Evolutionary conservation across 139 green algal species (phyloP), one percentile per base, ranked within the genome.

Genomic region (Closterium sp.): DNA sequence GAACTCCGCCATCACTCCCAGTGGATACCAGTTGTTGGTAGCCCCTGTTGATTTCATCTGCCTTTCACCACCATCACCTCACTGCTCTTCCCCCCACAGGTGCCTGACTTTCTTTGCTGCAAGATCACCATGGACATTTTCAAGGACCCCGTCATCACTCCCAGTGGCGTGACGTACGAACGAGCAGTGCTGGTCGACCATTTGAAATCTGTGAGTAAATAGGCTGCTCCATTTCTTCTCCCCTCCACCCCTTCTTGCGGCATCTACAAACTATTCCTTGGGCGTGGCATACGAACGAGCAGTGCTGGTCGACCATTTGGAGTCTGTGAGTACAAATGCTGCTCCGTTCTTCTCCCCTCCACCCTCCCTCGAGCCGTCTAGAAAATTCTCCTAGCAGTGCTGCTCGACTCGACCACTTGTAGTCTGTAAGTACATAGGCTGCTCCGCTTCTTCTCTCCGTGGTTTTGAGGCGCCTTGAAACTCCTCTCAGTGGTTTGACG

Each of bases 91-190:
- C 27, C 27, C 27, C 73, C 27, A 28, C 89, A 94, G 92, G 9
- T 93, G 2, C 92, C 92, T 13, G 92, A 94, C 11, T 84, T 94
- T 19, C 86, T 94, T 0, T 94, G 92, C 92, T 94, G 92, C 92
- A 94, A 94, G n/a, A 92, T 94, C 19, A 94, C 92, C 13, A 95
- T 94, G 91, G 92, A 94, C 22, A 93, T 94, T 19, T 95, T 92
- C 28, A 32, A 87, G 17, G 92, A 94, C 29, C 93, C 93, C 13
- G 92, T 95, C 27, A 92, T 95, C 50, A 95, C 96, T n/a, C 97
- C 97, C 1, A 94, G 88, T 45, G 97, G 97, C 11, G 93, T 96
- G 50, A 95, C 93, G 19, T 98, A 98, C 90, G 97, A 98, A 91
- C 93, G 94, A 6, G 89, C 94, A 22, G 95, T 95, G 13, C 88